phyloP scores from a whole-genome alignment of 139 green algal species.

The Picochlorum sp. region DNA sequence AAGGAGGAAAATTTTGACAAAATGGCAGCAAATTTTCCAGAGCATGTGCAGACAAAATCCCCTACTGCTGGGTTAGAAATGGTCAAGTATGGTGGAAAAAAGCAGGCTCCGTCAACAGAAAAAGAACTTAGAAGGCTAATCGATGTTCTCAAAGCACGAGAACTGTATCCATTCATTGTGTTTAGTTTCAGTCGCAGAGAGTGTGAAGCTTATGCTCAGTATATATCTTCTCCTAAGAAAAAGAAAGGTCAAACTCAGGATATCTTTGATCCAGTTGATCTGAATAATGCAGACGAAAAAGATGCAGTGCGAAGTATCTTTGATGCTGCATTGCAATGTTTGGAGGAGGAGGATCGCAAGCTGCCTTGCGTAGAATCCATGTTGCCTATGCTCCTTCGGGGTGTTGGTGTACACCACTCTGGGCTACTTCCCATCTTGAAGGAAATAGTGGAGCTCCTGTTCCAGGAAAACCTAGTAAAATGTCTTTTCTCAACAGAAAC shows the following conservation, averaged over 20 bases:
- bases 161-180: constrained; percentile 81
- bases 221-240: not conserved
- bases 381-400: constrained; percentile 70
- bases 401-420: constrained; percentile 89
- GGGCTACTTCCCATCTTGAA: constrained; percentile 94
- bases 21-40: constrained; percentile 10
- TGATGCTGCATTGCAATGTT: constrained; percentile 56
- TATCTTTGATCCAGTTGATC: constrained; percentile 22
- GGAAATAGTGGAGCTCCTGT: constrained; percentile 94
- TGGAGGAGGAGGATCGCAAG: constrained; percentile 68
- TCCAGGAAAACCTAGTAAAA: constrained; percentile 70
- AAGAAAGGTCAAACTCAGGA: not conserved
- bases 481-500: constrained; percentile 85
- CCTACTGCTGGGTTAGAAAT: not conserved
- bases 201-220: constrained; percentile 5
- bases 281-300: constrained; percentile 40
- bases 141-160: constrained; percentile 34
- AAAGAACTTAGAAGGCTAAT: constrained; percentile 45
- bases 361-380: constrained; percentile 66
- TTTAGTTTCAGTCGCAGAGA: constrained; percentile 80
- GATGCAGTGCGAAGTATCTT: constrained; percentile 47
- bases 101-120: not conserved
- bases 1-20: constrained; percentile 57
- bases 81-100: not conserved
- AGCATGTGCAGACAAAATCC: not conserved